phyloP scores from a whole-genome alignment of 441 rosid genomes.

The Raphanus hybrid region DNA sequence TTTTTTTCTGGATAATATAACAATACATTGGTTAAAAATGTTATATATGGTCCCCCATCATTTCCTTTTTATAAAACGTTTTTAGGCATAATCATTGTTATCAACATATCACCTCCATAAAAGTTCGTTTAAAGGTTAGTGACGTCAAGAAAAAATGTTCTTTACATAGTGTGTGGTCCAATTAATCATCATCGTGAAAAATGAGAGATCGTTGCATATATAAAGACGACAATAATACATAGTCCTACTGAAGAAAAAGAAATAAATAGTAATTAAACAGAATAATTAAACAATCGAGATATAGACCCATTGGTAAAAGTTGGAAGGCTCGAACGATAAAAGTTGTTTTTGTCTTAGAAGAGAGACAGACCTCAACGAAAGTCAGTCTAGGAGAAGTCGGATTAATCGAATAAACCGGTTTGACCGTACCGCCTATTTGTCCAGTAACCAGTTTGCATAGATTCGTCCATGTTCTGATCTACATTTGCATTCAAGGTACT shows the following conservation, averaged over 20 bases:
- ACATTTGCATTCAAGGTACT: constrained; percentile 41
- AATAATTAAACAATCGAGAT: constrained; percentile 1
- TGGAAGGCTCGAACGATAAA: constrained; percentile 24
- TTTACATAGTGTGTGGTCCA: constrained; percentile 5
- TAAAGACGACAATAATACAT: constrained; percentile 6
- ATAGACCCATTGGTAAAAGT: background rate
- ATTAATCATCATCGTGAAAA: constrained; percentile 17
- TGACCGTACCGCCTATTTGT: constrained; percentile 40
- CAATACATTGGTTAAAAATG: background rate
- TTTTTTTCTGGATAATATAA: background rate
- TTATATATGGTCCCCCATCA: background rate
- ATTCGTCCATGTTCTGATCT: constrained; percentile 51
- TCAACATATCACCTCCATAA: constrained; percentile 15
- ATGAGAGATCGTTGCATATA: background rate
- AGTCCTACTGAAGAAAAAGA: background rate
- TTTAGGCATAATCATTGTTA: constrained; percentile 19
- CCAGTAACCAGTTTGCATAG: constrained; percentile 25
- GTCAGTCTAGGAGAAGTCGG: constrained; percentile 7
- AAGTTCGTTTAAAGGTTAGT: constrained; percentile 13
- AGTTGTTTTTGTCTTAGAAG: constrained; percentile 23
- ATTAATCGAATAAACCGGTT: constrained; percentile 18
- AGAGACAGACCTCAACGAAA: background rate
- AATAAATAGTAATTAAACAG: background rate
- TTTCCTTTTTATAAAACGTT: background rate
- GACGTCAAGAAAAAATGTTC: constrained; percentile 19